Conservation (phyloP, 163 green algal genomes). For the Chloroidium sp. region DNA sequence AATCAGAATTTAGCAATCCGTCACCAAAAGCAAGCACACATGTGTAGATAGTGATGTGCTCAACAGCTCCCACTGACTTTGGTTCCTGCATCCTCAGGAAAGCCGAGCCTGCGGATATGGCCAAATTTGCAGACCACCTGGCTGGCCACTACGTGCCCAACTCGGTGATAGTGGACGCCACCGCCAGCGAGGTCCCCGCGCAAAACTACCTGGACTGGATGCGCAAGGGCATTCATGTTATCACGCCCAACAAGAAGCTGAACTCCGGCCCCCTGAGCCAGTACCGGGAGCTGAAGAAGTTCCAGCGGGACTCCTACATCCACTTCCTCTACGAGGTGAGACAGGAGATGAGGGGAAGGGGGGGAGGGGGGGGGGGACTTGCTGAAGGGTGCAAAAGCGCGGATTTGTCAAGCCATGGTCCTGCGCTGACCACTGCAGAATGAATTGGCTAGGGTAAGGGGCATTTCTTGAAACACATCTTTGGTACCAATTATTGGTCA, state of each 20-base stretch:
- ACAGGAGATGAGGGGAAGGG: no score
- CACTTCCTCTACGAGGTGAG: slow-evolving; percentile 94
- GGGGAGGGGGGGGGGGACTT: no score
- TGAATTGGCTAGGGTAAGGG: no score
- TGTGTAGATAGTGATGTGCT: no score
- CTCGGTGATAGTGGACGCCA: slow-evolving; percentile 86
- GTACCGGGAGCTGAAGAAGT: slow-evolving; percentile 64
- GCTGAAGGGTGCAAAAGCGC: no score
- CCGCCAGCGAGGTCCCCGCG: slow-evolving; percentile 65
- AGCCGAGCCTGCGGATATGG: slow-evolving; percentile 42
- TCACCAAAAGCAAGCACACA: no score
- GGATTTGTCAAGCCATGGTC: no score
- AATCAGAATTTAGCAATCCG: no score
- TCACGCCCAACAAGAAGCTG: slow-evolving; percentile 99
- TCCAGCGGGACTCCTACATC: slow-evolving; percentile 81
- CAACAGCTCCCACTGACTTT: neutral
- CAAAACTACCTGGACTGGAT: slow-evolving; percentile 70
- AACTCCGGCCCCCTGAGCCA: slow-evolving; percentile 69
- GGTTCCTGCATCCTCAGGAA: slow-evolving; percentile 13
- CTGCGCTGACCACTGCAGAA: no score
- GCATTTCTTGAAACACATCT: no score
- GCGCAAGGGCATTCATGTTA: slow-evolving; percentile 82
- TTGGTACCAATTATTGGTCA: no score
- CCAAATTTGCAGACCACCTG: slow-evolving; percentile 52
- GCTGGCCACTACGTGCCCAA: slow-evolving; percentile 79